phyloP scores from a whole-genome alignment of 2,329 filamentous ascomycete species.

The Neopestalotiopsis sp. region DNA sequence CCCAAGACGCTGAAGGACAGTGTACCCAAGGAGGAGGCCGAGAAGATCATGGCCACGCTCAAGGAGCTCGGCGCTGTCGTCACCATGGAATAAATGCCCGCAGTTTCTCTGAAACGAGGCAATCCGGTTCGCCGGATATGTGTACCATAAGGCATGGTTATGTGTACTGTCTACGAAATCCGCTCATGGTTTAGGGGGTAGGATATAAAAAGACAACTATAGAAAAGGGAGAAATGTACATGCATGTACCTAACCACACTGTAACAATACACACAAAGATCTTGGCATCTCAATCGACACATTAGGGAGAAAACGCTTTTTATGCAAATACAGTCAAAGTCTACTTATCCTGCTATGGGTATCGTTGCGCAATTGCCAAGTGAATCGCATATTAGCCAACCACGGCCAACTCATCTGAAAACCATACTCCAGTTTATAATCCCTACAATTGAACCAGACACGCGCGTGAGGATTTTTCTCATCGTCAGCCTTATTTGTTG shows the following conservation, averaged over 20 bases:
- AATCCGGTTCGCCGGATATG: not conserved
- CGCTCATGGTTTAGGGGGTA: not conserved
- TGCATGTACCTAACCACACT: slow-evolving; percentile 22
- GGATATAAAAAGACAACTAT: not conserved
- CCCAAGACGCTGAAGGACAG: slow-evolving; percentile 99
- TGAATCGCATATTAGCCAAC: not conserved
- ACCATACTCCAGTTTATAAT: not conserved
- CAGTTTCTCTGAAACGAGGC: not conserved
- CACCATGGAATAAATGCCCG: slow-evolving; percentile 78
- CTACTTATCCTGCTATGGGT: not conserved
- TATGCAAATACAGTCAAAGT: not conserved
- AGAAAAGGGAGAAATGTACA: slow-evolving; percentile 18
- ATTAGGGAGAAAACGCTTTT: not conserved
- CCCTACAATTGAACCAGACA: not conserved
- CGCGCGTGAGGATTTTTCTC: not conserved
- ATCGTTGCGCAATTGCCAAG: not conserved
- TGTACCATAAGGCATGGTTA: not conserved
- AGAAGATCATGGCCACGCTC: slow-evolving; percentile 96
- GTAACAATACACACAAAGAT: slow-evolving; percentile 23
- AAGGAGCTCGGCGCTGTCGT: slow-evolving; percentile 92
- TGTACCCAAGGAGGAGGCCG: slow-evolving; percentile 96
- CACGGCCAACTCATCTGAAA: not conserved
- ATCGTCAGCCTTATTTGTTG: not conserved
- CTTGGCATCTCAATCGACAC: slow-evolving; percentile 9
- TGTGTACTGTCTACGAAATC: not conserved